Evolutionary conservation across 768 basidiomycete genomes (phyloP), one percentile per base, ranked within the genome.

Genomic region (Psilocybe cubensis): DNA sequence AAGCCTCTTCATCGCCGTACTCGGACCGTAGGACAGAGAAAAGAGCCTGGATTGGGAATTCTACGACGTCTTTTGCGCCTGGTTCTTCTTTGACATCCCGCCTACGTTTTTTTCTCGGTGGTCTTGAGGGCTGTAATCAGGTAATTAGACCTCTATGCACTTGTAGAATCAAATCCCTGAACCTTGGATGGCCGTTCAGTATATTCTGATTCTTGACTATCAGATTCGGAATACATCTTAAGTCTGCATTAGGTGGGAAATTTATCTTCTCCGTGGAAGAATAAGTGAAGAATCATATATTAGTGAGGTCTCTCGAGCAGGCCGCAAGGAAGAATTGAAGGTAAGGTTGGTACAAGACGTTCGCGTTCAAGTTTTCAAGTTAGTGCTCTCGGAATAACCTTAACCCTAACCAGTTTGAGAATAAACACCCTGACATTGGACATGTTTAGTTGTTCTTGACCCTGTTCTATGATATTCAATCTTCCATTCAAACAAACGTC

Each of bases 1-100:
- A 56, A 23, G 63, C 57, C 2, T 60, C 55, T 28, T 66, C 63
- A 33, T 63, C 50, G 12, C 48, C 54, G 31, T 31, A 48, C 11
- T 54, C 41, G 3, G 7, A 12, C 10, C 52, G 58, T 2, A 61
- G 56, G 6, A 48, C 60, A 3, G 56, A 60, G 6, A 63, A 43
- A 21, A 59, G 56, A 20, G 57, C 41, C 3, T 56, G 28, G 28
- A 57, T 24, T 12, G 59, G 60, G 33, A 61, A 59, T 27, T 54
- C 45, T 25, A 43, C 14, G 27, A 20, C 24, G n/a, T 25, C n/a
- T 3, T 25, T 48, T 31, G 14, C 9, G n/a, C 46, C 56, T n/a
- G 45, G 24, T 12, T 48, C 46, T 17, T 57, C 29, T 24, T 46
- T 47, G 29, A 52, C 10, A 20, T 27, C 35, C 35, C 52, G 10